Percentiles rank a stretch among this genome's conserved stretches.
Evolutionary conservation across 176 grass and related monocot genomes (phyloP).

Genomic region (Alloteropsis semialata): DNA sequence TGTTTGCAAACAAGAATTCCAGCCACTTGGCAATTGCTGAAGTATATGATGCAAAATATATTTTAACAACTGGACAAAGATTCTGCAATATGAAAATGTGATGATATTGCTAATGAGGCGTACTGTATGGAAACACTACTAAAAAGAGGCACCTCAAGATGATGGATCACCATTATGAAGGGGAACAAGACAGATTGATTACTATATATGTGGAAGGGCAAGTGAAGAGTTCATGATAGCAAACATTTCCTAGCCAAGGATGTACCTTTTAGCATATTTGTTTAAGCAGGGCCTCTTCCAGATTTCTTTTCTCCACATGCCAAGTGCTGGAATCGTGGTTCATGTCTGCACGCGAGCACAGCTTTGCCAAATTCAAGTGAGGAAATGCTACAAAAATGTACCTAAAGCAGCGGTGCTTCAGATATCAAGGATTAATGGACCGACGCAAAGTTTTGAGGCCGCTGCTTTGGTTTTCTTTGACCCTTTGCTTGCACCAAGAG

Average conservation of each 20-base stretch:
- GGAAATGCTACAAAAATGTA: slow-evolving; percentile 20
- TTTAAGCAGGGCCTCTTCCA: slow-evolving; percentile 5
- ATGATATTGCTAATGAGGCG: neutral
- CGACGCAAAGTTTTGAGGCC: slow-evolving; percentile 10
- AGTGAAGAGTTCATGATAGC: neutral
- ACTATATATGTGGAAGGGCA: neutral
- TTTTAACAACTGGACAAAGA: neutral
- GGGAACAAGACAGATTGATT: neutral
- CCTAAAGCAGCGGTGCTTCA: neutral
- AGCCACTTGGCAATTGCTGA: neutral
- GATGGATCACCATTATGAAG: neutral
- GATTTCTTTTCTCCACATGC: slow-evolving; percentile 26
- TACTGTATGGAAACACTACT: neutral
- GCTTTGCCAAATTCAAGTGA: slow-evolving; percentile 15
- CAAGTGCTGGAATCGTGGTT: slow-evolving; percentile 12
- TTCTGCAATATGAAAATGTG: neutral
- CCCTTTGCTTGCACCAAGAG: slow-evolving; percentile 33
- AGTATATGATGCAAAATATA: slow-evolving; percentile 1
- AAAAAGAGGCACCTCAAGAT: neutral
- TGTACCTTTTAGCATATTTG: slow-evolving; percentile 12
- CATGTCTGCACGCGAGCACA: slow-evolving; percentile 16
- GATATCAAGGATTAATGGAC: slow-evolving; percentile 14
- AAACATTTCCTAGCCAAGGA: slow-evolving; percentile 1
- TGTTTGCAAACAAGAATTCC: neutral
- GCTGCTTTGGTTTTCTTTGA: slow-evolving; percentile 18